Evolutionary conservation across 2,329 filamentous ascomycete species (phyloP).

Genomic region (Cryphonectria japonica): DNA sequence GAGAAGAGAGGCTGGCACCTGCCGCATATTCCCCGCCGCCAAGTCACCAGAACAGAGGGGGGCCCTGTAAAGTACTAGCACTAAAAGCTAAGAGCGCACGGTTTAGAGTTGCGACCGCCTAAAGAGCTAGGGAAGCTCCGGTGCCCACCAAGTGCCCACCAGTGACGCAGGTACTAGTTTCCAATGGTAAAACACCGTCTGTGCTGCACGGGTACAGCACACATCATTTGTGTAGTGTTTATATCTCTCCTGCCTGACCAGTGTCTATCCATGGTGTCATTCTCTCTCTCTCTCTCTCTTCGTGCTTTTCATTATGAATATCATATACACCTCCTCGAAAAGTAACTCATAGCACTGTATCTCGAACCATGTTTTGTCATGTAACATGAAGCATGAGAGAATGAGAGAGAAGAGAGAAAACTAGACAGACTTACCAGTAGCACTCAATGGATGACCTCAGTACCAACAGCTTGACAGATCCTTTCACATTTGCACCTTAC

Average conservation of each 20-base stretch:
- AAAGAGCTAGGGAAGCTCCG: neutral
- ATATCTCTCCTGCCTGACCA: neutral
- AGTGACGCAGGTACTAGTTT: conserved; percentile 3
- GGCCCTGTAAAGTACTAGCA: neutral
- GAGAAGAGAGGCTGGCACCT: neutral
- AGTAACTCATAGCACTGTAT: neutral
- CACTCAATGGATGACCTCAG: no score
- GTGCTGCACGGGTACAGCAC: neutral
- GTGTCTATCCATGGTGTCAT: neutral
- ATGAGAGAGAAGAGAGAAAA: no score
- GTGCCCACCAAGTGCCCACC: neutral
- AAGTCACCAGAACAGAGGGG: conserved; percentile 3
- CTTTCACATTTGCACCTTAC: neutral
- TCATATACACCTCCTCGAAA: neutral
- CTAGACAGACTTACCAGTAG: no score
- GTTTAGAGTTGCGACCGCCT: neutral
- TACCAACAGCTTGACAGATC: neutral
- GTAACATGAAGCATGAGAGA: neutral
- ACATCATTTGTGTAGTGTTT: neutral
- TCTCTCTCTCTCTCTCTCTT: neutral
- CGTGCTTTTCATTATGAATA: neutral
- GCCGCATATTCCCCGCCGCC: conserved; percentile 2
- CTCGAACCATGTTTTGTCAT: neutral
- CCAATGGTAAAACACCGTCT: neutral
- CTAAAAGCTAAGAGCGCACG: neutral